phyloP scores from a whole-genome alignment of 75 land plant species.

The Chamaecyparis obtusa region DNA sequence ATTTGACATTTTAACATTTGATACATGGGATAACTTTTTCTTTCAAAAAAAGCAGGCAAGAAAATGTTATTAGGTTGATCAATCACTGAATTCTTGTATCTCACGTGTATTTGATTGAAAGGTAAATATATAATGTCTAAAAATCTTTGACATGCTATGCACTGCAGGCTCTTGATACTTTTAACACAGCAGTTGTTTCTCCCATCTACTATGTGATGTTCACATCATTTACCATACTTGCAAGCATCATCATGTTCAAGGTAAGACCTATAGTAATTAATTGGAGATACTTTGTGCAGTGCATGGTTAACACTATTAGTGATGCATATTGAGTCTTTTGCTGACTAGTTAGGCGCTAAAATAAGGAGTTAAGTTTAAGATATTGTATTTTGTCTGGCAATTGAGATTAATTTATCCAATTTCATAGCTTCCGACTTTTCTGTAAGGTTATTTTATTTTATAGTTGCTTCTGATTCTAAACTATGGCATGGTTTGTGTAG shows the following conservation, averaged over 20 bases:
- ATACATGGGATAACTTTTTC: neutral
- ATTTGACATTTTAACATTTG: neutral
- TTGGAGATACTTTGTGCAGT: neutral
- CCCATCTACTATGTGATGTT: constrained; percentile 88
- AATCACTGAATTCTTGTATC: neutral
- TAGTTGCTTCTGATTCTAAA: neutral
- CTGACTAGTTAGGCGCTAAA: neutral
- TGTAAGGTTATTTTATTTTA: neutral
- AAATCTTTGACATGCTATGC: constrained; percentile 1
- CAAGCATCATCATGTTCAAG: constrained; percentile 90
- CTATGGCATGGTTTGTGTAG: neutral
- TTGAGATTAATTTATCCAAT: neutral
- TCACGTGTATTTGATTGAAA: constrained; percentile 1
- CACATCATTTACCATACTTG: constrained; percentile 77
- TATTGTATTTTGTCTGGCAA: neutral
- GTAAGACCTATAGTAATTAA: constrained; percentile 23
- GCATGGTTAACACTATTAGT: neutral
- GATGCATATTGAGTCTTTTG: neutral
- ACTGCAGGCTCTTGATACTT: constrained; percentile 76
- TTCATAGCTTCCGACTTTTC: neutral
- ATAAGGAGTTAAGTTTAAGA: neutral
- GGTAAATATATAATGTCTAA: neutral
- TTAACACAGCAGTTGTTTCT: constrained; percentile 82
- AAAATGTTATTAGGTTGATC: neutral
- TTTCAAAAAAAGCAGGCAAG: neutral